Evolutionary conservation across 345 rosid species (phyloP).

Genomic region (Geranium rotundifolium): DNA sequence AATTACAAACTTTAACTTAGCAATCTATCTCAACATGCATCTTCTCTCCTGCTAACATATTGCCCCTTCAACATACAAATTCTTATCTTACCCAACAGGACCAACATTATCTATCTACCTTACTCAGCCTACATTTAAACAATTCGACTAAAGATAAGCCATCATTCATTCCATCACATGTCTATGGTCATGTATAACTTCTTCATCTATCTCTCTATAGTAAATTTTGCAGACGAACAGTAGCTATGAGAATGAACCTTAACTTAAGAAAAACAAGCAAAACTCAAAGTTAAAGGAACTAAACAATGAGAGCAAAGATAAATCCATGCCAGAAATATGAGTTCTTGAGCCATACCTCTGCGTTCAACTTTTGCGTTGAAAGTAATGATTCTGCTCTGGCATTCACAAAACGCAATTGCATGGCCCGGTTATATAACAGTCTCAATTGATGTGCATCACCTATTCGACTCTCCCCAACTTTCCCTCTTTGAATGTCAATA

Average conservation of each 20-base stretch:
- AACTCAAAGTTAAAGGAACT: not conserved
- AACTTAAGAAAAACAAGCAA: not conserved
- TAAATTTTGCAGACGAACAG: not conserved
- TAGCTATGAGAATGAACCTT: not conserved
- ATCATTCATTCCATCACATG: not conserved
- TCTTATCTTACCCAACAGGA: too few species aligned
- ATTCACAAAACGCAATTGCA: conserved; percentile 67
- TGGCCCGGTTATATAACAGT: conserved; percentile 43
- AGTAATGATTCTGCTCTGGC: conserved; percentile 50
- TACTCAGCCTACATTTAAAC: too few species aligned
- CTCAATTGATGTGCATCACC: conserved; percentile 53
- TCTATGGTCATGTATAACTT: not conserved
- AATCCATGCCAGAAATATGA: not conserved
- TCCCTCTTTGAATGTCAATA: conserved; percentile 59
- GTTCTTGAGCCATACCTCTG: conserved; percentile 37
- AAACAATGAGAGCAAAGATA: not conserved
- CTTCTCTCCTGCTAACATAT: too few species aligned
- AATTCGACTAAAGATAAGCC: too few species aligned
- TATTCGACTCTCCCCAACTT: conserved; percentile 43
- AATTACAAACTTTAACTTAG: too few species aligned
- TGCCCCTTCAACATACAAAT: too few species aligned
- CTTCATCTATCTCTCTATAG: not conserved
- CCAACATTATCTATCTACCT: too few species aligned
- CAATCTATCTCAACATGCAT: too few species aligned
- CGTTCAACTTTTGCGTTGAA: conserved; percentile 33